phyloP scores from a whole-genome alignment of 805 yeast species.

The Diddensiella santjacobensis region DNA sequence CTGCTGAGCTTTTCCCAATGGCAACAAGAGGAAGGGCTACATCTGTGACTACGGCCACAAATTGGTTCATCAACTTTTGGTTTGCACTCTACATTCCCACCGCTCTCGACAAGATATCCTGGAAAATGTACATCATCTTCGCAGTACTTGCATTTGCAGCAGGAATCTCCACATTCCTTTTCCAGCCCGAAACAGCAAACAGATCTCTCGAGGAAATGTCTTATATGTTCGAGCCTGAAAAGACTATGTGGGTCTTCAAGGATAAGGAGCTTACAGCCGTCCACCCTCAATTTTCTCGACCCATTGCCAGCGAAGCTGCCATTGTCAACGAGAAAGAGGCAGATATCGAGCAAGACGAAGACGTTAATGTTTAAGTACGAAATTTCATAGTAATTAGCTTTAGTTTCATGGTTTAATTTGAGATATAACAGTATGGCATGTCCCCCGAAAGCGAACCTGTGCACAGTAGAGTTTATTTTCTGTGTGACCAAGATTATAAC shows the following conservation, averaged over 20 bases:
- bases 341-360: not conserved
- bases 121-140: conserved; percentile 60
- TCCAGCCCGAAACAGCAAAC: conserved; percentile 76
- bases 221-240: conserved; percentile 47
- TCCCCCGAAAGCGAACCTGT: conserved; percentile 33
- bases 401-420: too few species aligned
- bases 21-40: conserved; percentile 61
- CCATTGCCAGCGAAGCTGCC: not conserved
- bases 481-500: conserved; percentile 15
- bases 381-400: too few species aligned
- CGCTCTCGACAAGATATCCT: conserved; percentile 56
- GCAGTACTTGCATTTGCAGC: conserved; percentile 56
- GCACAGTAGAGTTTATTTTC: conserved; percentile 5
- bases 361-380: too few species aligned
- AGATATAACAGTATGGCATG: too few species aligned
- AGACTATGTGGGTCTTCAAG: conserved; percentile 19
- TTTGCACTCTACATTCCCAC: conserved; percentile 72
- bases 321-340: not conserved
- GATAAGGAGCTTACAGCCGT: conserved; percentile 12
- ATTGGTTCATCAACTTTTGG: conserved; percentile 44
- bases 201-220: conserved; percentile 79
- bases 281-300: not conserved
- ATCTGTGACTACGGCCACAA: conserved; percentile 50
- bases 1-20: conserved; percentile 58
- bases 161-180: conserved; percentile 64